Conservation (phyloP, 2,329 filamentous ascomycete genomes). For the Aspergillus candidus region DNA sequence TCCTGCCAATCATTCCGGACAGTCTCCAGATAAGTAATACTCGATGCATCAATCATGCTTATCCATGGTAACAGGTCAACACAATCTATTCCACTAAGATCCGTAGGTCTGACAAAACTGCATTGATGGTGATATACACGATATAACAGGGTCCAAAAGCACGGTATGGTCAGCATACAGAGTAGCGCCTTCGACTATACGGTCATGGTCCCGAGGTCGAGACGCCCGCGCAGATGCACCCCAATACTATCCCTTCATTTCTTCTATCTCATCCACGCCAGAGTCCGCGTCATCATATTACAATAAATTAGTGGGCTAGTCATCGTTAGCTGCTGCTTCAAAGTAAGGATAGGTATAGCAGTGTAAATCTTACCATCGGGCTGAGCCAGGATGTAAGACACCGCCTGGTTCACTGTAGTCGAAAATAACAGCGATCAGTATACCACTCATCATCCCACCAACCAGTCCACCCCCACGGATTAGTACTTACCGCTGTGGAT, state of each 20-base stretch:
- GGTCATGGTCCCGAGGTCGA: slow-evolving; percentile 24
- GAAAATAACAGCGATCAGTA: slow-evolving; percentile 12
- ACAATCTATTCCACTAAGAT: not conserved
- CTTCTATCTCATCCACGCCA: slow-evolving; percentile 29
- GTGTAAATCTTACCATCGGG: slow-evolving; percentile 67
- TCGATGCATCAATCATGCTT: too few species aligned
- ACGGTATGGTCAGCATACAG: slow-evolving; percentile 35
- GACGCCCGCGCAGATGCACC: slow-evolving; percentile 20
- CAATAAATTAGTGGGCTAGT: slow-evolving; percentile 33
- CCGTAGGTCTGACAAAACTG: slow-evolving; percentile 23
- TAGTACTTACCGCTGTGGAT: slow-evolving; percentile 79
- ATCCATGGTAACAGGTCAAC: too few species aligned
- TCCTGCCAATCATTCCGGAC: too few species aligned
- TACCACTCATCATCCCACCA: slow-evolving; percentile 2
- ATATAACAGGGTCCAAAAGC: slow-evolving; percentile 33
- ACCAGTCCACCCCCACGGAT: not conserved
- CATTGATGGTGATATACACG: slow-evolving; percentile 41
- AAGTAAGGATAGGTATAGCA: not conserved
- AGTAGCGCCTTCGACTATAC: slow-evolving; percentile 21
- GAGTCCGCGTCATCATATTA: slow-evolving; percentile 23
- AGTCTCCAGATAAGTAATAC: too few species aligned
- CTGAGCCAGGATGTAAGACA: slow-evolving; percentile 88
- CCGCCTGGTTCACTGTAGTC: slow-evolving; percentile 76
- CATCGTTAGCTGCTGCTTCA: slow-evolving; percentile 12
- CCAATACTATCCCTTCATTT: slow-evolving; percentile 24